Percentiles rank a stretch among this genome's conserved stretches.
Conservation (phyloP, 2,329 filamentous ascomycete genomes). For the Hypoxylon sp. region DNA sequence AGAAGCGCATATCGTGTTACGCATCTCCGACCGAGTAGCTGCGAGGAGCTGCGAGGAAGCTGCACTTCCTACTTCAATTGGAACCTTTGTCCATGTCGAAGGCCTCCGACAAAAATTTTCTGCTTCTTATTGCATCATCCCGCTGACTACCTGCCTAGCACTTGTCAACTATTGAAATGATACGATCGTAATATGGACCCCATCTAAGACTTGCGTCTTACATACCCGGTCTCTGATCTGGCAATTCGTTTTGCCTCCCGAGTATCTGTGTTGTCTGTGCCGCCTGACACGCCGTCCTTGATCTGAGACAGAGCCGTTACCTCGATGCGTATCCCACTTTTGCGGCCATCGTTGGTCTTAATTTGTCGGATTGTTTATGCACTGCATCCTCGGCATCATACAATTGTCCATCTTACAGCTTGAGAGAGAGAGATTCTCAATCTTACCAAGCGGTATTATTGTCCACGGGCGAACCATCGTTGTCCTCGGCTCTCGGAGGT, state of each 20-base stretch:
- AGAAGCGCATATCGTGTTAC: slow-evolving; percentile 6
- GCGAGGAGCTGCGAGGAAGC: no score
- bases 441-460: slow-evolving; percentile 22
- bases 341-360: slow-evolving; percentile 14
- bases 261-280: slow-evolving; percentile 35
- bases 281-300: slow-evolving; percentile 29
- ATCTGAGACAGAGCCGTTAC: slow-evolving; percentile 44
- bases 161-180: slow-evolving; percentile 14
- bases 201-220: slow-evolving; percentile 34
- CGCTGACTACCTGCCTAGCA: slow-evolving; percentile 16
- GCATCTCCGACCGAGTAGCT: slow-evolving; percentile 30
- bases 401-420: slow-evolving; percentile 12
- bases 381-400: slow-evolving; percentile 8
- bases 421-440: slow-evolving; percentile 5
- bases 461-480: slow-evolving; percentile 2
- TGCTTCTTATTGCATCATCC: slow-evolving; percentile 26
- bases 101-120: slow-evolving; percentile 11
- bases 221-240: slow-evolving; percentile 43
- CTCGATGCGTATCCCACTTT: slow-evolving; percentile 31
- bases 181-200: slow-evolving; percentile 20
- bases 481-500: slow-evolving; percentile 26
- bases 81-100: slow-evolving; percentile 11
- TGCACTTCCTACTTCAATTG: slow-evolving; percentile 10
- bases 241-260: slow-evolving; percentile 45
- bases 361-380: slow-evolving; percentile 12